Evolutionary conservation across 768 basidiomycete species (phyloP).

Genomic region (Termitomyces sp.): DNA sequence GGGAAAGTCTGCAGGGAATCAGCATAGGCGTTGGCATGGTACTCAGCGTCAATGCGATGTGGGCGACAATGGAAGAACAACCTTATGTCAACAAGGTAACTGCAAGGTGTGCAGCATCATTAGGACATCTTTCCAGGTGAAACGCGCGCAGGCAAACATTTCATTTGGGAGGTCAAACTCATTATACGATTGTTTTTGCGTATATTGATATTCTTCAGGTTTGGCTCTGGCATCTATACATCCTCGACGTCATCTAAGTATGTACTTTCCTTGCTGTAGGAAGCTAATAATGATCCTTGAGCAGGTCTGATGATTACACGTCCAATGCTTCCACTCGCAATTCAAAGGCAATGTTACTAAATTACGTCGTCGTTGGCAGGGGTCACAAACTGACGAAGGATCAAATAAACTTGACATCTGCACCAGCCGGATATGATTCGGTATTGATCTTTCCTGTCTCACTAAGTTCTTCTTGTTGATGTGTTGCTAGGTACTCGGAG

Average conservation of each 20-base stretch:
- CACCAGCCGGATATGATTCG: slow-evolving; percentile 43
- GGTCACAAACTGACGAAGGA: slow-evolving; percentile 62
- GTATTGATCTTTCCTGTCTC: background rate
- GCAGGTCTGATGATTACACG: background rate
- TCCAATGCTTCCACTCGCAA: background rate
- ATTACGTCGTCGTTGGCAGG: slow-evolving; percentile 71
- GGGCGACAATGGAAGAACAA: slow-evolving; percentile 54
- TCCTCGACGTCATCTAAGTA: slow-evolving; percentile 76
- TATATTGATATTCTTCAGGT: slow-evolving; percentile 29
- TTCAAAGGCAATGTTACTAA: slow-evolving; percentile 33
- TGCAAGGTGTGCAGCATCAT: slow-evolving; percentile 64
- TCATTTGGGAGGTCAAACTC: slow-evolving; percentile 58
- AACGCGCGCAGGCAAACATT: slow-evolving; percentile 41
- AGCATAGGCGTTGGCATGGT: slow-evolving; percentile 73
- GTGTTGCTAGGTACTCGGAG: slow-evolving; percentile 50
- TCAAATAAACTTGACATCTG: slow-evolving; percentile 44
- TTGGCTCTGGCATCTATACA: slow-evolving; percentile 68
- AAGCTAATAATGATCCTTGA: slow-evolving; percentile 34
- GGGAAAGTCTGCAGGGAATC: slow-evolving; percentile 59
- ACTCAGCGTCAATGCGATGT: slow-evolving; percentile 60
- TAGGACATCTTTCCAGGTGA: slow-evolving; percentile 59
- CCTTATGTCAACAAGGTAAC: slow-evolving; percentile 45
- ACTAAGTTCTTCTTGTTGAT: slow-evolving; percentile 20
- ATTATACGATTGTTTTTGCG: background rate
- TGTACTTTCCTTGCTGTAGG: slow-evolving; percentile 10